Percentiles rank a stretch among this genome's conserved stretches.
phyloP scores from a whole-genome alignment of 192 early-diverging fungal species.

The Rhizoclosmatium sp. region DNA sequence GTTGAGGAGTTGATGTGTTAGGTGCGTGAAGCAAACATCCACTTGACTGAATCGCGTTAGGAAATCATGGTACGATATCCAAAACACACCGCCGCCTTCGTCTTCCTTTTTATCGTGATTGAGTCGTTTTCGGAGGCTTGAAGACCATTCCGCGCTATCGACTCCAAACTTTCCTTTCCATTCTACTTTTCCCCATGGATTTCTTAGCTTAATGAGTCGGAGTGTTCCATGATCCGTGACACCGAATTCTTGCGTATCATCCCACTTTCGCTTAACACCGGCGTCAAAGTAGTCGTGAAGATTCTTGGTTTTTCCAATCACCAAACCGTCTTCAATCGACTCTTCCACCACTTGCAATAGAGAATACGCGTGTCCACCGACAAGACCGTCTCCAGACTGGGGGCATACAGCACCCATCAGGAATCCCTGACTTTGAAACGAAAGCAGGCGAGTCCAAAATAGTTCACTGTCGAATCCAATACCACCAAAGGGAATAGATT shows the following conservation, averaged over 20 bases:
- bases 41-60: slow-evolving; percentile 36
- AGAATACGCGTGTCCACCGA: slow-evolving; percentile 40
- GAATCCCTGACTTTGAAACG: slow-evolving; percentile 30
- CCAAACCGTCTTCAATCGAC: not conserved
- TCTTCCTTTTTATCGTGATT: not conserved
- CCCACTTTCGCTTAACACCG: not conserved
- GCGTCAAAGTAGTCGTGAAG: slow-evolving; percentile 10
- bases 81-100: slow-evolving; percentile 26
- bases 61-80: slow-evolving; percentile 44
- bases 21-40: slow-evolving; percentile 35
- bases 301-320: slow-evolving; percentile 5
- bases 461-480: slow-evolving; percentile 31
- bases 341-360: slow-evolving; percentile 32
- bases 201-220: slow-evolving; percentile 37
- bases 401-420: slow-evolving; percentile 39
- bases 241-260: slow-evolving; percentile 23
- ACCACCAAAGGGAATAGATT: slow-evolving; percentile 27
- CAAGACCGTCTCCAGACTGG: slow-evolving; percentile 35
- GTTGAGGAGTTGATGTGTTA: slow-evolving; percentile 18
- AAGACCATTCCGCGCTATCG: slow-evolving; percentile 21
- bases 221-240: slow-evolving; percentile 29
- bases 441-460: slow-evolving; percentile 29
- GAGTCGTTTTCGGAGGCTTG: slow-evolving; percentile 30
- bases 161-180: slow-evolving; percentile 41
- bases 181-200: slow-evolving; percentile 42